phyloP scores from a whole-genome alignment of 371 early-diverging fungal species.

The Parasitella parasitica region DNA sequence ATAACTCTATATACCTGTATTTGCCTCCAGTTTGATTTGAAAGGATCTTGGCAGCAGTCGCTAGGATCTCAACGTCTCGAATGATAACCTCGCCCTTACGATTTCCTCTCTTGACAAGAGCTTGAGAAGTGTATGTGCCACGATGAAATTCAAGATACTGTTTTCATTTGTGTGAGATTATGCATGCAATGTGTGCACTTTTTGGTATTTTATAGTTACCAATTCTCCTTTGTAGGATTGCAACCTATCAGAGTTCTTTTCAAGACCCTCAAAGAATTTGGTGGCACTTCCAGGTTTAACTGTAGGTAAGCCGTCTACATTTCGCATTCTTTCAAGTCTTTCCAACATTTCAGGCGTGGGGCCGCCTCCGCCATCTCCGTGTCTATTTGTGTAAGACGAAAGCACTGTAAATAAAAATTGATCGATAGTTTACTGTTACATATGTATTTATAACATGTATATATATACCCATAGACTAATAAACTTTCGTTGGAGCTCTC shows the following conservation, averaged over 20 bases:
- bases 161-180: background rate
- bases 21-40: conserved; percentile 8
- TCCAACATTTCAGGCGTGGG: conserved; percentile 87
- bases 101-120: conserved; percentile 81
- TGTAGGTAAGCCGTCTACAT: conserved; percentile 75
- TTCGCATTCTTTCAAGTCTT: conserved; percentile 71
- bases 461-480: conserved; percentile 39
- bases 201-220: conserved; percentile 38
- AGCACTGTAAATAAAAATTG: too few relatives aligned
- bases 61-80: conserved; percentile 80
- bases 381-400: conserved; percentile 31
- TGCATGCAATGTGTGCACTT: too few relatives aligned
- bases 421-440: too few relatives aligned
- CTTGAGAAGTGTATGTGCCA: conserved; percentile 96
- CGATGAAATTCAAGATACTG: conserved; percentile 89
- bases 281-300: conserved; percentile 76
- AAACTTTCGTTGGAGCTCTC: conserved; percentile 44
- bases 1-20: conserved; percentile 18
- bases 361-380: conserved; percentile 98
- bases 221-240: conserved; percentile 93
- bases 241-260: conserved; percentile 64
- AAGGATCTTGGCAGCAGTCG: conserved; percentile 40
- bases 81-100: conserved; percentile 83
- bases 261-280: conserved; percentile 78
- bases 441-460: too few relatives aligned